Base-by-base conservation (phyloP, 805 yeast species). In the Kodamaea hsintzibuensis region DNA sequence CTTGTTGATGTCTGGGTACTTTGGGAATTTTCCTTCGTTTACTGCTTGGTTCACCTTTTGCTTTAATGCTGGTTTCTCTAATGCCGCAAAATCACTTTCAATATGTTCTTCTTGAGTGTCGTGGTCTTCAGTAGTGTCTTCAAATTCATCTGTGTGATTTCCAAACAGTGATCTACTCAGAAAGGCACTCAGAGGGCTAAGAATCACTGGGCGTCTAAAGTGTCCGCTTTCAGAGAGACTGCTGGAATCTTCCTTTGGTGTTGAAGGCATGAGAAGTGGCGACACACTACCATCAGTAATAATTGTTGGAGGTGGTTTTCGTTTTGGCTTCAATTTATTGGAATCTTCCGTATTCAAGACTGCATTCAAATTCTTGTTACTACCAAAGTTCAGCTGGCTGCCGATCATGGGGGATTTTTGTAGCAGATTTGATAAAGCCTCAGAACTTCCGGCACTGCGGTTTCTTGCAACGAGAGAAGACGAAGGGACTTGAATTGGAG, bases 251-350 rank as follows among this genome's bases (percentile, higher is more conserved):
- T 52, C 57, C 35, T 49, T 43, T 12, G 54, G 56, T 16, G 40
- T 19, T 12, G 52, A 18, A 39, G 51, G 42, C 22, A 27, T n/a
- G 25, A 43, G 37, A 10, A 44, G 33, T 2, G 43, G 49, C 19
- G 44, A 40, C 7, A 17, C 25, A 17, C 25, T 16, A 13, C 17
- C n/a, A 13, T 40, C 22, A 7, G 22, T n/a, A 17, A 13, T 16
- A 2, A 14, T 22, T 40, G 35, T 7, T 47, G 71, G 72, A 9
- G 70, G 74, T 27, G 72, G 74, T 57, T 64, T 70, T 35, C 74
- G 62, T 50, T 61, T 65, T 22, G 54, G 51, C 44, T 59, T 60
- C 8, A 45, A 10, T 33, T 45, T 53, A 52, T 13, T 6, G 6
- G 19, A 25, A 2, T 40, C 49, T 2, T 49, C 51, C 12, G 17